Base-by-base conservation (phyloP, 140 eudicot genomes). In the Stevia rebaudiana region DNA sequence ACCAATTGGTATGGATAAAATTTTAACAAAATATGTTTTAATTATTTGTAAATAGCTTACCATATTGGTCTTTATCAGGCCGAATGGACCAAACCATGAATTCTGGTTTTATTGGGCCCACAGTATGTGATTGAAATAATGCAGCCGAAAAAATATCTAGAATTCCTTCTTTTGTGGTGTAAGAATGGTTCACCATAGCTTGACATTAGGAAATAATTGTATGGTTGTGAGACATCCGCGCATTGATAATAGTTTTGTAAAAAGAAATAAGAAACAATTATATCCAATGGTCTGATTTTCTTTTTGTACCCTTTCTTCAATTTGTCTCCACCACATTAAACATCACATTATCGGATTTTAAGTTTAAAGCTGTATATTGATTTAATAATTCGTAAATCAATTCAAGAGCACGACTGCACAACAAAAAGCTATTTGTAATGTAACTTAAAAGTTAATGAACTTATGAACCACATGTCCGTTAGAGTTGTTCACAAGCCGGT, bases 151-250 rank as follows among this genome's bases (percentile, higher is more conserved):
- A 58, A 74, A 60, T 50, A 61, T 68, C 70, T 60, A 25, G 16
- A 19, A 58, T 9, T 1, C n/a, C n/a, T 0, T 40, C 48, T 50
- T 60, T 28, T 68, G 79, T 68, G 79, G 79, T 41, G 10, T 43
- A 18, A 21, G 60, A 74, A 53, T 7, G 3, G 13, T 41, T 60
- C 70, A 51, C 79, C 79, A 60, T 69, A 61, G 36, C 8, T 37
- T 21, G 16, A 43, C 11, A 10, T 44, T 69, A 8, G 15, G 13
- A 36, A 39, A 59, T 57, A 18, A 39, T 48, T 58, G 52, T 59
- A 37, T 60, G 70, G 70, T 31, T 59, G 50, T 59, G 49, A 39
- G 63, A 46, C 24, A 31, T 65, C 60, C 28, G 37, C 17, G 56
- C 36, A 13, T 19, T 44, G 25, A 40, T 41, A 10, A 17, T 19